Evolutionary conservation across 1,284 basidiomycete genomes (phyloP).

Genomic region (Chalciporus sp.): DNA sequence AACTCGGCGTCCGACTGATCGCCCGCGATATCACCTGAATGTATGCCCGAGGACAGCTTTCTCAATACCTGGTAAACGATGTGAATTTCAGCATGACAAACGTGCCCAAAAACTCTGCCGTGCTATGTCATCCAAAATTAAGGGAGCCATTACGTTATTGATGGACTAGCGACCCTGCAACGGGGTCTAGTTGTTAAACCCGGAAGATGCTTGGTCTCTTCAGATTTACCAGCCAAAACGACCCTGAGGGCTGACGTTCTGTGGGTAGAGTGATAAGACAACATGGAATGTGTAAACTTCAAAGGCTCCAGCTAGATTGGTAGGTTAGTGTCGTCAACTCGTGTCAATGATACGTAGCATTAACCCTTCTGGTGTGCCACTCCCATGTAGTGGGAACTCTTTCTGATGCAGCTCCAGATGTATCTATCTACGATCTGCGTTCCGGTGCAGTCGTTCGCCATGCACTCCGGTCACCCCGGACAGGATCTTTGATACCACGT

Average conservation of each 20-base stretch:
- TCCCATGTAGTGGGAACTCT: conserved; percentile 13
- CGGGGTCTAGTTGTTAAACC: conserved; percentile 7
- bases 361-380: conserved; percentile 22
- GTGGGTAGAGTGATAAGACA: background rate
- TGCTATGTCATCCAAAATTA: background rate
- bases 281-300: background rate
- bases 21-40: conserved; percentile 5
- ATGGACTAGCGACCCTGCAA: conserved; percentile 13
- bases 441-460: conserved; percentile 10
- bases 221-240: background rate
- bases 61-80: background rate
- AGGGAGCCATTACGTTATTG: conserved; percentile 16
- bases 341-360: background rate
- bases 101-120: conserved; percentile 1
- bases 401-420: conserved; percentile 5
- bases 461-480: conserved; percentile 3
- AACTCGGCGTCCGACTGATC: conserved; percentile 11
- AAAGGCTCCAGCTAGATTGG: background rate
- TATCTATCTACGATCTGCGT: conserved; percentile 1
- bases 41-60: conserved; percentile 1
- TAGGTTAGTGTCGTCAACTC: background rate
- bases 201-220: conserved; percentile 1
- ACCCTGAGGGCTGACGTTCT: background rate
- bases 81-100: background rate
- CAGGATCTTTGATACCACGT: conserved; percentile 17